phyloP scores from a whole-genome alignment of 257 asterid species.

The Prunella vulgaris region DNA sequence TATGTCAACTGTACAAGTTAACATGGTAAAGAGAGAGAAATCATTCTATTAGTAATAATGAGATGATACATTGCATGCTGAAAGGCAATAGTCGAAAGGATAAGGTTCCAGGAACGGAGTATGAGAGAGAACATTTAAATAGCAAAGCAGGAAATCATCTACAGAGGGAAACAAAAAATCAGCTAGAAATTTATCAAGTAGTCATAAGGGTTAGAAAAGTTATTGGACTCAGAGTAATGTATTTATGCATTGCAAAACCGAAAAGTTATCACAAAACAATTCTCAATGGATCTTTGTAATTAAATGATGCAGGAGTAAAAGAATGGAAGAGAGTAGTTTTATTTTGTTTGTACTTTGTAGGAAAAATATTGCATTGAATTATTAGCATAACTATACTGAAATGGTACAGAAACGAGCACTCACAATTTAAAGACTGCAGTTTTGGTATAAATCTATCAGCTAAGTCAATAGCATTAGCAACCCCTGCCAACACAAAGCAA shows the following conservation, averaged over 20 bases:
- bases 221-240: constrained; percentile 2
- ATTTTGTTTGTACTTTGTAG: background rate
- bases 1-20: background rate
- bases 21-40: constrained; percentile 8
- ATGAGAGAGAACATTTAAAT: background rate
- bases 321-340: background rate
- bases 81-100: too few relatives aligned
- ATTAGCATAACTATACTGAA: constrained; percentile 1
- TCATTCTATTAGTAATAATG: background rate
- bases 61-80: too few relatives aligned
- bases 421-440: constrained; percentile 77
- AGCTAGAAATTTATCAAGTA: background rate
- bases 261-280: background rate
- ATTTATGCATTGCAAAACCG: background rate
- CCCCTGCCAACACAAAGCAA: constrained; percentile 53
- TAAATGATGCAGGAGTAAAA: background rate
- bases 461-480: constrained; percentile 94
- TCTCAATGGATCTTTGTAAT: background rate
- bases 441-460: constrained; percentile 95
- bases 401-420: constrained; percentile 34
- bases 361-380: background rate
- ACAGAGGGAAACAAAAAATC: background rate
- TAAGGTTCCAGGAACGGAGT: too few relatives aligned
- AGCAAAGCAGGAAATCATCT: background rate
- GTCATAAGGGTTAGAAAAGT: background rate